Evolutionary conservation across 768 basidiomycete species (phyloP).

Genomic region (Amanita pallidorosea): DNA sequence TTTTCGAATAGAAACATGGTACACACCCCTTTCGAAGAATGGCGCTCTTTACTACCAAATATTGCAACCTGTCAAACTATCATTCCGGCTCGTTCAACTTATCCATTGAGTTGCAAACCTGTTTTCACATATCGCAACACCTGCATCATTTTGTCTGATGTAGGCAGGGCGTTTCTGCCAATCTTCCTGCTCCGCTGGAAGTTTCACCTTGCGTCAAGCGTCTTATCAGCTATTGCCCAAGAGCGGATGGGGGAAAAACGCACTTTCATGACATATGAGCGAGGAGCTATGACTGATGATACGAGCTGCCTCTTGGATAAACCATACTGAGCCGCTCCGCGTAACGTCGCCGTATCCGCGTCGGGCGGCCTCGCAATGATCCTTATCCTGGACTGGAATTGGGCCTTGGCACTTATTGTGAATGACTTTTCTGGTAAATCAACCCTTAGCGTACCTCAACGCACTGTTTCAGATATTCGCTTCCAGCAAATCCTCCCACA

Average conservation of each 20-base stretch:
- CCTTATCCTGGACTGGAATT: constrained; percentile 51
- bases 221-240: background rate
- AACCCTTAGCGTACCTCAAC: constrained; percentile 46
- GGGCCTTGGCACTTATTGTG: constrained; percentile 36
- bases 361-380: constrained; percentile 80
- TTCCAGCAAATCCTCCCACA: constrained; percentile 84
- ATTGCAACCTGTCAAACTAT: constrained; percentile 54
- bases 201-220: constrained; percentile 50
- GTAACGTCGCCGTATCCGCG: constrained; percentile 80
- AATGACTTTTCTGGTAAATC: constrained; percentile 6
- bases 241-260: constrained; percentile 8
- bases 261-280: constrained; percentile 83
- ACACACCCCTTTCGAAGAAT: constrained; percentile 77
- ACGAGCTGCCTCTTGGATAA: constrained; percentile 67
- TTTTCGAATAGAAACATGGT: constrained; percentile 10
- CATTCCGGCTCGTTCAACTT: constrained; percentile 12
- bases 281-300: constrained; percentile 72
- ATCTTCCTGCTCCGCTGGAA: constrained; percentile 82
- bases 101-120: constrained; percentile 32
- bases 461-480: constrained; percentile 73
- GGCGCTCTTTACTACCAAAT: constrained; percentile 79
- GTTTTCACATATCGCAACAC: constrained; percentile 75
- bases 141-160: constrained; percentile 68
- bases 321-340: constrained; percentile 85
- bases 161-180: constrained; percentile 80